These are phyloP conservation scores for Diaporthe longicolla DNA, from an alignment of 2,329 filamentous ascomycete species.

Conservation along the genomic window DNA sequence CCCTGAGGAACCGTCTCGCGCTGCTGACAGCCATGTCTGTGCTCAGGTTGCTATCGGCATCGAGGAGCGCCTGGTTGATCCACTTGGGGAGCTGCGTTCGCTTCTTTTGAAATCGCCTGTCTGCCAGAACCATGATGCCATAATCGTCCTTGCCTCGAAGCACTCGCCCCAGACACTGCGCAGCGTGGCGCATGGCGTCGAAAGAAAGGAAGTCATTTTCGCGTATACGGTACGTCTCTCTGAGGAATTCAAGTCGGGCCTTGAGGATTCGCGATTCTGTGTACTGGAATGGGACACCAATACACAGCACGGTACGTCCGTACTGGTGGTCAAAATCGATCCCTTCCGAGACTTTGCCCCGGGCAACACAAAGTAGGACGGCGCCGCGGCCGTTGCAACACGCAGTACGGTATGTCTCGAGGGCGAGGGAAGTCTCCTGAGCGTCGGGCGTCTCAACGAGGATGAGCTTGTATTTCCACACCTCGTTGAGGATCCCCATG, in stretches of 20 bases:
- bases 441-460: constrained; percentile 97
- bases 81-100: constrained; percentile 92
- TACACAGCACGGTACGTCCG: constrained; percentile 93
- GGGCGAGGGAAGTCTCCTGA: constrained; percentile 93
- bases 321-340: constrained; percentile 99
- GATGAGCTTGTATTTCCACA: constrained; percentile 99
- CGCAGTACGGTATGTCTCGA: constrained; percentile 97
- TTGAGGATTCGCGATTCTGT: constrained; percentile 98
- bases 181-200: constrained; percentile 99
- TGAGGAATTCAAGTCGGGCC: constrained; percentile 93
- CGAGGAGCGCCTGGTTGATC: constrained; percentile 90
- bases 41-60: constrained; percentile 89
- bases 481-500: constrained; percentile 96
- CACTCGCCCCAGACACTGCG: constrained; percentile 95
- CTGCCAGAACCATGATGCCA: constrained; percentile 98
- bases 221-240: constrained; percentile 95
- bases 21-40: constrained; percentile 95
- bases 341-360: constrained; percentile 96
- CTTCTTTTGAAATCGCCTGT: constrained; percentile 94
- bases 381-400: constrained; percentile 97
- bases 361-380: constrained; percentile 92
- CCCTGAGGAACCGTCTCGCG: constrained; percentile 89
- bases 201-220: constrained; percentile 99
- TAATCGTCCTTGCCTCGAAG: constrained; percentile 98
- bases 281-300: constrained; percentile 98